These are phyloP conservation scores for Alternaria panax DNA, from an alignment of 2,329 filamentous ascomycete genomes.

Conservation along the genomic window DNA sequence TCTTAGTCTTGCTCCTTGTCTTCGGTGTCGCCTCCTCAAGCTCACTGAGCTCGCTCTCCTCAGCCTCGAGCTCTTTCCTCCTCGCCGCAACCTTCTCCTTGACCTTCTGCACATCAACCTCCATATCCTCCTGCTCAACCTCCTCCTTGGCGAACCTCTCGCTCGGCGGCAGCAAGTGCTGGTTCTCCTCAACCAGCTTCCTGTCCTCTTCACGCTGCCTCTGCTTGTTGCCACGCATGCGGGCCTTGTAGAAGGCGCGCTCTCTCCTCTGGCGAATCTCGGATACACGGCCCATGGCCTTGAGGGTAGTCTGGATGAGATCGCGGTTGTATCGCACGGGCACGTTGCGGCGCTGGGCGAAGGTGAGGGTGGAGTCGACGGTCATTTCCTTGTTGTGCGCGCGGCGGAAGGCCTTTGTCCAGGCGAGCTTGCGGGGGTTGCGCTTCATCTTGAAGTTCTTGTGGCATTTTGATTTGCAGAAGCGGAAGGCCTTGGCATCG, in stretches of 20 bases:
- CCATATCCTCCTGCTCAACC: slow-evolving; percentile 68
- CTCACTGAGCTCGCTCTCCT: slow-evolving; percentile 55
- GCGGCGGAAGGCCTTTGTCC: slow-evolving; percentile 59
- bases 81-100: slow-evolving; percentile 63
- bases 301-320: slow-evolving; percentile 83
- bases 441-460: slow-evolving; percentile 95
- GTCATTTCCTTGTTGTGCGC: slow-evolving; percentile 70
- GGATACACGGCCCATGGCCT: slow-evolving; percentile 87
- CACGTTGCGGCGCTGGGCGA: slow-evolving; percentile 90
- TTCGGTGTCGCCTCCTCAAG: slow-evolving; percentile 47
- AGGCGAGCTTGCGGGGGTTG: slow-evolving; percentile 60
- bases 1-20: slow-evolving; percentile 57
- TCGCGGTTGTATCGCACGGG: slow-evolving; percentile 96
- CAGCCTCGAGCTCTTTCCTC: slow-evolving; percentile 70
- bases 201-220: slow-evolving; percentile 79
- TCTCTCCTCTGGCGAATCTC: slow-evolving; percentile 87
- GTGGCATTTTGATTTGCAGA: slow-evolving; percentile 67
- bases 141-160: slow-evolving; percentile 54
- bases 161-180: slow-evolving; percentile 80
- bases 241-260: slow-evolving; percentile 90
- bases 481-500: slow-evolving; percentile 70
- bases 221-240: slow-evolving; percentile 90
- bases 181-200: slow-evolving; percentile 89
- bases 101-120: slow-evolving; percentile 53
- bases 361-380: slow-evolving; percentile 91